Evolutionary conservation across 208 protist species (phyloP), one percentile per base, ranked within the genome.

Genomic region (Borovskyia barvae): DNA sequence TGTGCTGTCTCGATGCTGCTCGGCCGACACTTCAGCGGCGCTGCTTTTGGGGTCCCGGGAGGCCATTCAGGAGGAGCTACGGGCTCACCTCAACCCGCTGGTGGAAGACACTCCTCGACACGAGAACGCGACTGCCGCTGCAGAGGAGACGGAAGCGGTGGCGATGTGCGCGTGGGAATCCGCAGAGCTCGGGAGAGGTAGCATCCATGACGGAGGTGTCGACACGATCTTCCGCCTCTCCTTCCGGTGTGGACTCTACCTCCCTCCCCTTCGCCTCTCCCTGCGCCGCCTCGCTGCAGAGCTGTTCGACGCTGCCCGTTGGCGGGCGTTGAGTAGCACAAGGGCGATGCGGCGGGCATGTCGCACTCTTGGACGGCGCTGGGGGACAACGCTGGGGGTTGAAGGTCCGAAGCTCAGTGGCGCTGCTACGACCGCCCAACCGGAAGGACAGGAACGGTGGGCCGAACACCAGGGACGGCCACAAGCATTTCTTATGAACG

Each of bases 281-380:
- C 33, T 67, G n/a, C 19, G 22, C n/a, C 42, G 61, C 22, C 49
- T 67, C 36, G 61, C 61, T n/a, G 41, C 32, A 3, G 61, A 67
- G 19, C 19, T 67, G 3, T 47, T 67, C 15, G 6, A 40, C 17
- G 40, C 51, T 42, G 61, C 54, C 9, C 61, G 61, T 6, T 36
- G 52, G 3, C 15, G 41, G 19, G 19, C 29, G 28, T 32, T 59
- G 9, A 52, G 42, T 5, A 17, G 22, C 11, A 59, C 61, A 8
- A 28, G 17, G 7, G 61, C 51, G 30, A 39, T 67, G 24, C 61
- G 39, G 9, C 32, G 28, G 22, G 45, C 53, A 3, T 25, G 57
- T 12, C 15, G 3, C 40, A 14, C 9, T 37, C 12, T 57, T 15
- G 5, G 25, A 1, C 24, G 40, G 4, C 12, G 35, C 15, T 57